Percentiles rank a stretch among this genome's conserved stretches.
Evolutionary conservation across 1,284 basidiomycete species (phyloP).

Genomic region (Pyrrhoderma noxium): DNA sequence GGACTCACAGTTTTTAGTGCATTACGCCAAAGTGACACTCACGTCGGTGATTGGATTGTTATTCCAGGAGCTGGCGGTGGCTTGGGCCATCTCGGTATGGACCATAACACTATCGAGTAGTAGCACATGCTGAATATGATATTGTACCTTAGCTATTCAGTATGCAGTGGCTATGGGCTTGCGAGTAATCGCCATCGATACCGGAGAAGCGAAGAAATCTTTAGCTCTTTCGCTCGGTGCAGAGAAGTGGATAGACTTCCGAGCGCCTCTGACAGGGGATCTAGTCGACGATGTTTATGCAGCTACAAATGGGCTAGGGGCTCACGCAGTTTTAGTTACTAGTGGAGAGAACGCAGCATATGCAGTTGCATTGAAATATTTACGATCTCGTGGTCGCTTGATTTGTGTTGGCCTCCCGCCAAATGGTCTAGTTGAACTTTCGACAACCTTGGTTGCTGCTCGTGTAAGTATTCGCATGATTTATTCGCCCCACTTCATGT

Average conservation of each 20-base stretch:
- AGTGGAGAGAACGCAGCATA: conserved; percentile 30
- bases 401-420: conserved; percentile 41
- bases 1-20: conserved; percentile 41
- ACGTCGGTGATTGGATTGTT: conserved; percentile 39
- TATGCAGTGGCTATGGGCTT: conserved; percentile 36
- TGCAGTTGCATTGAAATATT: conserved; percentile 39
- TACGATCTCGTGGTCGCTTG: conserved; percentile 33
- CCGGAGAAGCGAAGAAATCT: conserved; percentile 38
- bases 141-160: conserved; percentile 27
- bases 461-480: too few relatives aligned
- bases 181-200: conserved; percentile 41
- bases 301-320: conserved; percentile 36
- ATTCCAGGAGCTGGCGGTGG: conserved; percentile 35
- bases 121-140: conserved; percentile 18
- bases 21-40: conserved; percentile 34
- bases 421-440: conserved; percentile 13
- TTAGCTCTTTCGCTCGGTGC: conserved; percentile 35
- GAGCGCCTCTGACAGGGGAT: conserved; percentile 22
- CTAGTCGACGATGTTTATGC: conserved; percentile 30
- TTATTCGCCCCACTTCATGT: neutral
- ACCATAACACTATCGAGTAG: neutral
- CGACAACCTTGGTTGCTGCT: neutral
- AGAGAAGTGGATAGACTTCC: conserved; percentile 41
- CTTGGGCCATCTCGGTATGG: conserved; percentile 20
- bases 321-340: conserved; percentile 38